phyloP scores from a whole-genome alignment of 805 yeast genomes.

The Hanseniaspora hatyaiensis region DNA sequence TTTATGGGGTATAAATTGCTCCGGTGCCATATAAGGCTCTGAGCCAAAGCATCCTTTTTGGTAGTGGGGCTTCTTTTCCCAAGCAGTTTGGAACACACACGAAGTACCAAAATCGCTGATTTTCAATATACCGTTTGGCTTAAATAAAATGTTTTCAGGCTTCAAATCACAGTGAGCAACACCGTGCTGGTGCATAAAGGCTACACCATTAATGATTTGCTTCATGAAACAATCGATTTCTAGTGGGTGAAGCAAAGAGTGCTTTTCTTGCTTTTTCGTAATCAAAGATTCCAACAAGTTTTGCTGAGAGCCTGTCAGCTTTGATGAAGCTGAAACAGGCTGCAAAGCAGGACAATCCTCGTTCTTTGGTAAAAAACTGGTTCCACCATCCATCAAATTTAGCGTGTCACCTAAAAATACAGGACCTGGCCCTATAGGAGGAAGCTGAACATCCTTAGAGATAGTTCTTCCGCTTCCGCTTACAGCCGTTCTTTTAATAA shows the following conservation, averaged over 20 bases:
- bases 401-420: conserved; percentile 13
- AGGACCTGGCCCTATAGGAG: conserved; percentile 14
- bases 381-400: conserved; percentile 16
- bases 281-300: conserved; percentile 12
- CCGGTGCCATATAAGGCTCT: conserved; percentile 87
- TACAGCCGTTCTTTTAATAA: conserved; percentile 36
- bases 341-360: not conserved
- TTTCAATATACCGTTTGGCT: conserved; percentile 52
- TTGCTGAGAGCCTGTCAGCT: conserved; percentile 23
- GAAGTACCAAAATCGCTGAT: conserved; percentile 85
- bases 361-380: not conserved
- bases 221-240: conserved; percentile 87
- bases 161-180: conserved; percentile 90
- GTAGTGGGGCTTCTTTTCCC: conserved; percentile 65
- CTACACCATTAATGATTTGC: conserved; percentile 70
- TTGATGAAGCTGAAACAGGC: not conserved
- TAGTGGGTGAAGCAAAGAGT: conserved; percentile 34
- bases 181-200: conserved; percentile 80
- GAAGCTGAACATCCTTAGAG: conserved; percentile 7
- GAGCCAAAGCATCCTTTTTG: conserved; percentile 75
- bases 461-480: conserved; percentile 13
- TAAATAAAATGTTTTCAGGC: conserved; percentile 71
- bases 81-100: conserved; percentile 78
- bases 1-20: conserved; percentile 48
- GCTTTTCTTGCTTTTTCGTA: conserved; percentile 13